Evolutionary conservation across 208 protist species (phyloP), one percentile per base, ranked within the genome.

Genomic region (Crithidia fasciculata): DNA sequence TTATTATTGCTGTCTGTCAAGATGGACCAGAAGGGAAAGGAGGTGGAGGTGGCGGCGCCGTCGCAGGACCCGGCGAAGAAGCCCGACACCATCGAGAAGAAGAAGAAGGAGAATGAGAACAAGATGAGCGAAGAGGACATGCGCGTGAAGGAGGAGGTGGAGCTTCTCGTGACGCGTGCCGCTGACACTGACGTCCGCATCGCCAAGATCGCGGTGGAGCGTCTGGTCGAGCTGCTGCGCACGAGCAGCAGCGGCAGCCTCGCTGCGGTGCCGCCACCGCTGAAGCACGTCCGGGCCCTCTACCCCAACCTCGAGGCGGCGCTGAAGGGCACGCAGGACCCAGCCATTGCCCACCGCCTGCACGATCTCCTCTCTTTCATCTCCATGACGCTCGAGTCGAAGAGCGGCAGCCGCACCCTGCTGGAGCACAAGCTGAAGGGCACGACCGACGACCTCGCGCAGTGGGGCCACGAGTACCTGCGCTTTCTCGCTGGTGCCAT

Each of bases 391-490:
- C 85, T 98, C 70, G 84, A 97, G 88, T 69, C 91, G 59, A 74
- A 87, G 60, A 80, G 91, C 63, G 81, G 74, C 54, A 77, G 86
- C 55, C 84, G 81, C 60, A 88, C 91, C 28, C 83, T 95, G 8
- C 85, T 99, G 36, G 89, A 98, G 66, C 99, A 98, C 84, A 98
- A 99, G 72, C 84, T 99, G 45, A 72, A 96, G 40, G 98, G 99
- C 37, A 93, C 93, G n/a, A 86, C 70, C 13, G 91, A 97, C 58
- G 92, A 98, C 52, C 77, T 99, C 8, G 98, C 88, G 6, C 57
- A 86, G 47, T 99, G 99, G 99, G 99, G 99, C 8, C 99, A 99
- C 80, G 99, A 99, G 86, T 99, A 99, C 79, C 93, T 99, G 18
- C 86, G 97, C 74, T 93, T 96, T 77, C 89, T 99, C 37, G 81